phyloP scores from a whole-genome alignment of 2,329 filamentous ascomycete species.

The Fusarium scirpi region DNA sequence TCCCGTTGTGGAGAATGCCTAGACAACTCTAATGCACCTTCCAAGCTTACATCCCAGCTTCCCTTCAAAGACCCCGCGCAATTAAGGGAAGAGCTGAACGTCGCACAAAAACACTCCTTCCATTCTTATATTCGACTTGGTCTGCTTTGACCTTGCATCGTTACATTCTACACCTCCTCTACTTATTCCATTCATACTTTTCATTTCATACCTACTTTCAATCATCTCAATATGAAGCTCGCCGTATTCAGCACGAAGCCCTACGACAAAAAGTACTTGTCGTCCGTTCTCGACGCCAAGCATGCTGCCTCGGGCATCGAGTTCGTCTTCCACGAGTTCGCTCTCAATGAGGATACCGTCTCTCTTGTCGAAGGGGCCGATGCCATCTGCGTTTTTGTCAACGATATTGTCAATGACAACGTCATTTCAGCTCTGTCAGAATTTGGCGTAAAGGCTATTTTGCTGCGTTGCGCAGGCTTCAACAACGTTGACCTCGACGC shows the following conservation, averaged over 20 bases:
- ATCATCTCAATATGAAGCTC: constrained; percentile 62
- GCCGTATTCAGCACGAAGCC: constrained; percentile 74
- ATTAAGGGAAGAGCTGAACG: constrained; percentile 23
- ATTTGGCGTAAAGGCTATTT: constrained; percentile 67
- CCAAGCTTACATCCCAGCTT: constrained; percentile 24
- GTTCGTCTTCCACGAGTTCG: constrained; percentile 69
- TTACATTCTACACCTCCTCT: background rate
- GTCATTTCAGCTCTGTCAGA: constrained; percentile 64
- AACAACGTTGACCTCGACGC: constrained; percentile 73
- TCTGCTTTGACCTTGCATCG: background rate
- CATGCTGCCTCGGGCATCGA: constrained; percentile 56
- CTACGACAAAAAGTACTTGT: constrained; percentile 70
- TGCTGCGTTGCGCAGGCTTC: constrained; percentile 75
- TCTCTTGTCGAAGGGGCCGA: constrained; percentile 63
- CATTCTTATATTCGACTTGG: background rate
- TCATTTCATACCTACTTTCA: background rate
- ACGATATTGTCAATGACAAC: constrained; percentile 66
- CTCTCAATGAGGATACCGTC: constrained; percentile 67
- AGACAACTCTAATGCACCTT: constrained; percentile 28
- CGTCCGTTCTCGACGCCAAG: constrained; percentile 54
- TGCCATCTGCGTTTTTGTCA: constrained; percentile 77
- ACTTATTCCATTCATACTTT: background rate
- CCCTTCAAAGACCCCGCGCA: constrained; percentile 33
- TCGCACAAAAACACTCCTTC: constrained; percentile 1
- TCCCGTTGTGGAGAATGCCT: constrained; percentile 39